Evolutionary conservation across 2,329 filamentous ascomycete genomes (phyloP), one percentile per base, ranked within the genome.

Genomic region (Fusarium scirpi): DNA sequence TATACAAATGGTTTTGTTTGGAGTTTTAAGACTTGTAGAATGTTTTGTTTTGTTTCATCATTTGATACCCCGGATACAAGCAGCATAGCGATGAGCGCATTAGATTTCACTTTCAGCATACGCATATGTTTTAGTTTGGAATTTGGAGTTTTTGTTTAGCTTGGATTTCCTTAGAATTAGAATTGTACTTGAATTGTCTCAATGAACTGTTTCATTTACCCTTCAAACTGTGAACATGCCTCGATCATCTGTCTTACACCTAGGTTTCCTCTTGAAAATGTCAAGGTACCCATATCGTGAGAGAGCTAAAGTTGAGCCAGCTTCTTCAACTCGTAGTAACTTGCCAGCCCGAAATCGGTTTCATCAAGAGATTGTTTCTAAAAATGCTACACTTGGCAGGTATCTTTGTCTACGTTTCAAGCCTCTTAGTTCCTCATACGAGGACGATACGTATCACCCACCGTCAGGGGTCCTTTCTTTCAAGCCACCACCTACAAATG

Each of bases 21-120:
- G 34, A n/a, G 24, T 46, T 29, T 24, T 45, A 49, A 44, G 52
- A 48, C 47, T 54, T 9, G 29, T 45, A n/a, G 51, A 27, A 20
- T 18, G 34, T 46, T 45, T 30, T 41, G 41, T 46, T 41, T 56
- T 67, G 52, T 58, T 64, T 62, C 43, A 47, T 60, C 25, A 52
- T 40, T 45, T 24, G 40, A 66, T 67, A 67, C 62, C 63, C 63
- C n/a, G 11, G 45, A 27, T 20, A 34, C 38, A 44, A 30, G 22
- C 32, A 51, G 51, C 60, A 71, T 61, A 65, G 51, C 46, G 40
- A 53, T 25, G 20, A 45, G 45, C 51, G 53, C 62, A 59, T 70
- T 60, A 48, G 66, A 55, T 34, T 67, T 38, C 34, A 47, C 47
- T 25, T 48, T 55, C 34, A 52, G 46, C 24, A 65, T 38, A 52